Evolutionary conservation across 2,329 filamentous ascomycete species (phyloP), one percentile per base, ranked within the genome.

Genomic region (Colletotrichum tropicale): DNA sequence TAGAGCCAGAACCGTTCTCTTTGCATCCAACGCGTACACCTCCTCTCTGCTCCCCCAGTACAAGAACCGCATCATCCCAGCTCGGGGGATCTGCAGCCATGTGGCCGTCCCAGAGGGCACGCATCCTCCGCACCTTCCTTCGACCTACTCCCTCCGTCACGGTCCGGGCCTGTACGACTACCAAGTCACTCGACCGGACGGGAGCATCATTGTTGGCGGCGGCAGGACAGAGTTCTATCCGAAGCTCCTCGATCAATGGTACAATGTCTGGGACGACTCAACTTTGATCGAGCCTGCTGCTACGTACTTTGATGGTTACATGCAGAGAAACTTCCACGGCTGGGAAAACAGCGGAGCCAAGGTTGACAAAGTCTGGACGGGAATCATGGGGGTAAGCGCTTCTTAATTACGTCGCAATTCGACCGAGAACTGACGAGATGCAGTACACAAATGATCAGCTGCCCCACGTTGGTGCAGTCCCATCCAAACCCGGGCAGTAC

Each of bases 1-100:
- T 68, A 81, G 78, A 12, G 86, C 93, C 2, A 86, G 84, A 30
- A 88, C 88, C 38, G 85, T 94, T 16, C 84, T 94, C 21, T 87
- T 93, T 58, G 92, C 93, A 18, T 94, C 91, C 2, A 95, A 95
- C 78, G 93, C 86, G 15, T 94, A 94, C 81, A 93, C 92, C 0
- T 89, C 91, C 2, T 87, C 89, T 15, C 81, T 95, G 8, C 84
- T 92, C 2, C 92, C 92, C 0, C 81, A 88, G 70, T 94, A 93
- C 80, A 83, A 86, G 8, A 87, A 89, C 74, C 88, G 90, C 12
- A 94, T 95, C 74, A 87, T 93, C 10, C 93, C 93, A 0, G 88
- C 90, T 4, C 88, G 92, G 55, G 93, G 91, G 2, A 83, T 83
- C 4, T 84, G 83, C 72, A 82, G 81, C 38, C 79, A 78, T 5